phyloP scores from a whole-genome alignment of 305 asterid genomes.

The Solanum hybrid region DNA sequence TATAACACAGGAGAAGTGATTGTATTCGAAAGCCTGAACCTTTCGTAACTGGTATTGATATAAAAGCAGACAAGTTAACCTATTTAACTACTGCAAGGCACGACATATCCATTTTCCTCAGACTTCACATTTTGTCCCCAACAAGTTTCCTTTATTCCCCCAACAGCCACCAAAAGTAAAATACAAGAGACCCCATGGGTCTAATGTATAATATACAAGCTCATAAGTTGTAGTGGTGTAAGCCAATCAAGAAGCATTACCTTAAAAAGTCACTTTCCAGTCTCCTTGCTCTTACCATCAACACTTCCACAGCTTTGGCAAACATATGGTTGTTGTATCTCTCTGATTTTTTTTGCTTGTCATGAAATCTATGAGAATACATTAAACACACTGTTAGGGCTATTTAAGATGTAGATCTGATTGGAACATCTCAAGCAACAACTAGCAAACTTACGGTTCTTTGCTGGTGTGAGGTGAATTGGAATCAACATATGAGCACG shows the following conservation, averaged over 20 bases:
- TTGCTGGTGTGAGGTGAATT: constrained; percentile 20
- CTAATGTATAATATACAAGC: not conserved
- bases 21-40: not conserved
- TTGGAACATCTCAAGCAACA: constrained; percentile 8
- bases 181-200: not conserved
- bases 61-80: not conserved
- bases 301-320: constrained; percentile 31
- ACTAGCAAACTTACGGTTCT: constrained; percentile 36
- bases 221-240: not conserved
- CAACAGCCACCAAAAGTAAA: constrained; percentile 5
- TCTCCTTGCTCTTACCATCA: constrained; percentile 40
- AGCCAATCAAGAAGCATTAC: constrained; percentile 27
- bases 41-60: not conserved
- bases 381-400: not conserved
- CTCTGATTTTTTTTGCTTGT: constrained; percentile 21
- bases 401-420: constrained; percentile 1
- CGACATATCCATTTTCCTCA: not conserved
- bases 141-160: not conserved
- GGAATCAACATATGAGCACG: constrained; percentile 24
- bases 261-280: constrained; percentile 55
- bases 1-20: not conserved
- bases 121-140: not conserved
- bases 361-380: constrained; percentile 29
- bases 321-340: constrained; percentile 24
- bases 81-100: not conserved